A percentile compares a stretch with the other conserved stretches of the same genome.
These are phyloP conservation scores for Ogataea nakhonphanomensis DNA, from an alignment of 805 yeast genomes.

Conservation along the genomic window DNA sequence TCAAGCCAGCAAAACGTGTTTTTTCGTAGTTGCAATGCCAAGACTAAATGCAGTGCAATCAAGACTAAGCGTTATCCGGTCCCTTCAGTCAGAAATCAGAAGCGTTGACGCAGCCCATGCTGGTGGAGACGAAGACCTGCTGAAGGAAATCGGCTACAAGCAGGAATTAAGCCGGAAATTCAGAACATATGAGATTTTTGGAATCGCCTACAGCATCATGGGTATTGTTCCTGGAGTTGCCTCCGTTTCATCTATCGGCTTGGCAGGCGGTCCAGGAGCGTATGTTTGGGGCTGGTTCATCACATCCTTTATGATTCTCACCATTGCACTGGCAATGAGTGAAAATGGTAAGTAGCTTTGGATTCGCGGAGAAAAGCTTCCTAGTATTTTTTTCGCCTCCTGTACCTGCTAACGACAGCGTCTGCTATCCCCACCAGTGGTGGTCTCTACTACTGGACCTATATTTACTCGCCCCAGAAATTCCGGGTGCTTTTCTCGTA, in stretches of 20 bases:
- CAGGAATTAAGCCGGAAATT: slow-evolving; percentile 63
- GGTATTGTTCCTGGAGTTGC: slow-evolving; percentile 65
- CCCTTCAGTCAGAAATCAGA: slow-evolving; percentile 20
- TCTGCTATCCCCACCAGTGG: slow-evolving; percentile 74
- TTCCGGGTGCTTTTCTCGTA: slow-evolving; percentile 53
- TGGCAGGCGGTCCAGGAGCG: slow-evolving; percentile 61
- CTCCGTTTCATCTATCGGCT: slow-evolving; percentile 48
- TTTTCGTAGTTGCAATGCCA: not conserved
- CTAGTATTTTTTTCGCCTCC: not conserved
- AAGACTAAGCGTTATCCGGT: slow-evolving; percentile 2
- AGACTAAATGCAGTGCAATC: slow-evolving; percentile 2
- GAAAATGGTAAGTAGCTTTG: slow-evolving; percentile 30
- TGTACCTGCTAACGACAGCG: slow-evolving; percentile 31
- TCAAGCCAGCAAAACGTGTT: not conserved
- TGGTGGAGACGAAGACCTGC: slow-evolving; percentile 32
- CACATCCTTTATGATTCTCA: slow-evolving; percentile 51
- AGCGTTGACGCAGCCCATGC: slow-evolving; percentile 27
- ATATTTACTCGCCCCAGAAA: slow-evolving; percentile 57
- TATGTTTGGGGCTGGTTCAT: slow-evolving; percentile 73
- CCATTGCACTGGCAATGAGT: slow-evolving; percentile 61
- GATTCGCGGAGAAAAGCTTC: no score
- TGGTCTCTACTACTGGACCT: slow-evolving; percentile 69
- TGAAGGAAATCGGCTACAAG: slow-evolving; percentile 64
- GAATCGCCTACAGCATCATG: slow-evolving; percentile 73
- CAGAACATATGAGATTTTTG: slow-evolving; percentile 60